Evolutionary conservation across 768 basidiomycete species (phyloP).

Genomic region (Inosperma sp.): DNA sequence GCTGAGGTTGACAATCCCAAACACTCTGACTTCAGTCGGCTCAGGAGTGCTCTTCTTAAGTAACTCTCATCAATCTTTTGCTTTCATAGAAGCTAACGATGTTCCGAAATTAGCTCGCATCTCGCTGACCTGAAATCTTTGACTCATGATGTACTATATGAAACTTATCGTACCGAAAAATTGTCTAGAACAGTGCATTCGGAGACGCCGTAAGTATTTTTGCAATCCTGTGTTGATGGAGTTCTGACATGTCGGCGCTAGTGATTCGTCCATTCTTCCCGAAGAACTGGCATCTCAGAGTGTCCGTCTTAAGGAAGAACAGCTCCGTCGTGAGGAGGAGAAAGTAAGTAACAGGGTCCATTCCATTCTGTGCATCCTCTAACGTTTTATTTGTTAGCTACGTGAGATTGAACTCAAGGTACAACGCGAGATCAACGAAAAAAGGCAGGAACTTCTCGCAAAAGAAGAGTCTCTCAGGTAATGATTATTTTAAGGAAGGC

Average conservation of each 20-base stretch:
- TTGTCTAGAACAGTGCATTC: constrained; percentile 84
- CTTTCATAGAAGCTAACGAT: constrained; percentile 8
- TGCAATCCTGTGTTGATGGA: background rate
- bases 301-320: constrained; percentile 98
- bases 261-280: constrained; percentile 86
- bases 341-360: constrained; percentile 48
- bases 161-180: constrained; percentile 98
- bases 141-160: constrained; percentile 91
- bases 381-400: constrained; percentile 44
- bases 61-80: constrained; percentile 31
- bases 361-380: background rate
- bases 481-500: background rate
- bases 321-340: constrained; percentile 94
- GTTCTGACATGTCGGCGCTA: constrained; percentile 30
- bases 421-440: constrained; percentile 96
- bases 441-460: constrained; percentile 92
- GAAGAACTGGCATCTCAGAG: constrained; percentile 97
- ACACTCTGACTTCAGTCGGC: constrained; percentile 96
- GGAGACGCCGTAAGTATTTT: constrained; percentile 58
- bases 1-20: constrained; percentile 99
- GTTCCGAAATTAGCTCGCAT: constrained; percentile 62
- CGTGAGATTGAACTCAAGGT: constrained; percentile 98
- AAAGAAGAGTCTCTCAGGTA: constrained; percentile 93
- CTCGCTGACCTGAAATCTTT: constrained; percentile 91
- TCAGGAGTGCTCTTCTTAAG: constrained; percentile 89